Conservation (phyloP, 1,284 basidiomycete genomes). For the Athelia sp. region DNA sequence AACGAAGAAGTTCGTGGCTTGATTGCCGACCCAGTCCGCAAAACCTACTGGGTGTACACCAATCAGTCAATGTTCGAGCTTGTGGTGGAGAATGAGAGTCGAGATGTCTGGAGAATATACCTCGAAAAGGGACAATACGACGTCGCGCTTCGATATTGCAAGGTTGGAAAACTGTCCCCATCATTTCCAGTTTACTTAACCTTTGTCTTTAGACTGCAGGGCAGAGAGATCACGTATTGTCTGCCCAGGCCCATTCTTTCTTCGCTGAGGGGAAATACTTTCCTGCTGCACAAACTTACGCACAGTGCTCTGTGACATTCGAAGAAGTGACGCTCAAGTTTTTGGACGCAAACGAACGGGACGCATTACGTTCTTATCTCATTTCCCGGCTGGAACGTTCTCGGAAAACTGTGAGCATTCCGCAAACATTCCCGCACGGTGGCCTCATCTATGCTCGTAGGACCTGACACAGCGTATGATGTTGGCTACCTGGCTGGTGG, state of each 20-base stretch:
- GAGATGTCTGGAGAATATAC: slow-evolving; percentile 94
- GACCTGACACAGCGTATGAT: slow-evolving; percentile 94
- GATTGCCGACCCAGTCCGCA: slow-evolving; percentile 78
- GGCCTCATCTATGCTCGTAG: slow-evolving; percentile 35
- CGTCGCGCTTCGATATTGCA: slow-evolving; percentile 75
- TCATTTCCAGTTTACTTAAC: background rate
- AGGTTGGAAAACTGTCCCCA: slow-evolving; percentile 41
- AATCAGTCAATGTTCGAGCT: slow-evolving; percentile 89
- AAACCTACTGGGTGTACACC: slow-evolving; percentile 95
- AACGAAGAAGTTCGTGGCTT: slow-evolving; percentile 72
- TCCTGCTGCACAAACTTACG: slow-evolving; percentile 89
- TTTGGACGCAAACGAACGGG: slow-evolving; percentile 87
- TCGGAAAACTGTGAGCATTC: slow-evolving; percentile 57
- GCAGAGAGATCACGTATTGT: slow-evolving; percentile 84
- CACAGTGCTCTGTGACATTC: slow-evolving; percentile 84
- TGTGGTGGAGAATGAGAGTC: slow-evolving; percentile 81
- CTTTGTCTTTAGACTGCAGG: slow-evolving; percentile 53
- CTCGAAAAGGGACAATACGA: slow-evolving; percentile 78
- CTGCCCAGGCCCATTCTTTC: slow-evolving; percentile 81
- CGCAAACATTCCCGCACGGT: background rate
- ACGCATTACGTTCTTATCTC: slow-evolving; percentile 89
- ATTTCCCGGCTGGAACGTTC: slow-evolving; percentile 82
- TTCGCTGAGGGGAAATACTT: slow-evolving; percentile 84
- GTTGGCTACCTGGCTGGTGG: slow-evolving; percentile 97
- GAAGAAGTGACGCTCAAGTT: slow-evolving; percentile 93